Evolutionary conservation across 2,329 filamentous ascomycete species (phyloP).

Genomic region (Gliomastix tumulicola): DNA sequence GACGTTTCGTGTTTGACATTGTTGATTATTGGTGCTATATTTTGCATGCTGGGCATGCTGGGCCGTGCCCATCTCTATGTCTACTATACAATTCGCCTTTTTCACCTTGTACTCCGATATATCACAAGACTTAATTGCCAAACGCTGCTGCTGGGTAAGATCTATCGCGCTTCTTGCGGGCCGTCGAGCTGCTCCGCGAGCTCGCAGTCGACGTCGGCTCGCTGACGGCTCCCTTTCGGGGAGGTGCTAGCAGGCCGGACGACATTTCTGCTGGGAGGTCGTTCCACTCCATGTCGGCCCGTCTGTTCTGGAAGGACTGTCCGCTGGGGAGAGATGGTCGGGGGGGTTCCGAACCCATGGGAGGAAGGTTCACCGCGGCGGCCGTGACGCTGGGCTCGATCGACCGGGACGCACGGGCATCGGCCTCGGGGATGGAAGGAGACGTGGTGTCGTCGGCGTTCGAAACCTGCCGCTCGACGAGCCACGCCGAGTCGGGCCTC

Average conservation of each 20-base stretch:
- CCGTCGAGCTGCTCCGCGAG: slow-evolving; percentile 48
- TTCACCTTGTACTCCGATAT: no score
- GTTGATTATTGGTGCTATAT: no score
- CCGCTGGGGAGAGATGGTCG: slow-evolving; percentile 17
- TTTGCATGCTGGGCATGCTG: no score
- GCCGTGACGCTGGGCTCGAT: slow-evolving; percentile 16
- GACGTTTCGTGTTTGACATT: no score
- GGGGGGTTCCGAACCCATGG: slow-evolving; percentile 11
- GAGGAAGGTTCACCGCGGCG: slow-evolving; percentile 21
- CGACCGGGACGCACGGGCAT: not conserved
- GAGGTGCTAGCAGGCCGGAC: slow-evolving; percentile 18
- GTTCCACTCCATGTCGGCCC: slow-evolving; percentile 59
- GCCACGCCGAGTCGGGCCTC: slow-evolving; percentile 53
- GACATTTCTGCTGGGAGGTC: slow-evolving; percentile 57
- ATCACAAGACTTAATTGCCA: slow-evolving; percentile 29
- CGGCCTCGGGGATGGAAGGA: slow-evolving; percentile 5
- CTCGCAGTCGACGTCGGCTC: slow-evolving; percentile 33
- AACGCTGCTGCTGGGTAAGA: slow-evolving; percentile 58
- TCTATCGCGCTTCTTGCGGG: slow-evolving; percentile 51
- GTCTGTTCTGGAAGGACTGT: slow-evolving; percentile 50
- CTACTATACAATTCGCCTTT: no score
- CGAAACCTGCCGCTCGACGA: slow-evolving; percentile 48
- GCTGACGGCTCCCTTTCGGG: slow-evolving; percentile 14
- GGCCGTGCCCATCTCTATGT: no score
- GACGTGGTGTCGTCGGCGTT: slow-evolving; percentile 24